A percentile compares a stretch with the other conserved stretches of the same genome.
Evolutionary conservation across 2,329 filamentous ascomycete genomes (phyloP).

Genomic region (Amphichorda felina): DNA sequence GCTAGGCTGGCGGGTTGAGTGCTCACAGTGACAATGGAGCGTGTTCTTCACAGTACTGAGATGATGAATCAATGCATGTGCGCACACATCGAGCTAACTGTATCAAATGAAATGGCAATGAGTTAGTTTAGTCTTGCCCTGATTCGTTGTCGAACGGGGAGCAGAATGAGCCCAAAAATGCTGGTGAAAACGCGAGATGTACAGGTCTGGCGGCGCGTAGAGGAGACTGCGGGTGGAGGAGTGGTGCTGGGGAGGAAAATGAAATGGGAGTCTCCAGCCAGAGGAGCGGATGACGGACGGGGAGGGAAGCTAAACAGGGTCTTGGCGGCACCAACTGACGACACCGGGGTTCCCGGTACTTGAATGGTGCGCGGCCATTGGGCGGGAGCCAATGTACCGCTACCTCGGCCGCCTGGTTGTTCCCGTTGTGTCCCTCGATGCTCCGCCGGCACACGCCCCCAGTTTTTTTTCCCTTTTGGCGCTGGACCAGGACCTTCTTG

Average conservation of each 20-base stretch:
- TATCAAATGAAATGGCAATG: not conserved
- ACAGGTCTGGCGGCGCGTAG: constrained; percentile 17
- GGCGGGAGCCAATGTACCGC: too few species aligned
- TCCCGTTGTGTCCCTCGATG: not conserved
- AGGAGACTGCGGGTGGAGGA: constrained; percentile 20
- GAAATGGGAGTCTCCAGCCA: not conserved
- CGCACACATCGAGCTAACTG: not conserved
- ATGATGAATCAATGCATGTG: not conserved
- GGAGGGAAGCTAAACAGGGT: not conserved
- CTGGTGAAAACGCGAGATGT: constrained; percentile 20
- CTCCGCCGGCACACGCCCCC: not conserved
- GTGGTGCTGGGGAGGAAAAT: constrained; percentile 3
- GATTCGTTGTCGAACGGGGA: constrained; percentile 20
- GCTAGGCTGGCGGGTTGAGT: too few species aligned
- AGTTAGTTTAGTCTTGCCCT: not conserved
- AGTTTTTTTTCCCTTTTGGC: constrained; percentile 1
- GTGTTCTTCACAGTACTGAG: too few species aligned
- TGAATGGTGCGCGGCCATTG: too few species aligned
- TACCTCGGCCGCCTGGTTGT: too few species aligned
- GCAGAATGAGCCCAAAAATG: constrained; percentile 56
- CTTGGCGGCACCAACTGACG: not conserved
- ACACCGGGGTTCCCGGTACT: too few species aligned
- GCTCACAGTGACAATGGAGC: too few species aligned
- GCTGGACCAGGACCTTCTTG: constrained; percentile 1
- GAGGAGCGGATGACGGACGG: constrained; percentile 1